A percentile compares a stretch with the other conserved stretches of the same genome.
Evolutionary conservation across 108 stramenopile species (phyloP).

Genomic region (Nitzschia sp.): DNA sequence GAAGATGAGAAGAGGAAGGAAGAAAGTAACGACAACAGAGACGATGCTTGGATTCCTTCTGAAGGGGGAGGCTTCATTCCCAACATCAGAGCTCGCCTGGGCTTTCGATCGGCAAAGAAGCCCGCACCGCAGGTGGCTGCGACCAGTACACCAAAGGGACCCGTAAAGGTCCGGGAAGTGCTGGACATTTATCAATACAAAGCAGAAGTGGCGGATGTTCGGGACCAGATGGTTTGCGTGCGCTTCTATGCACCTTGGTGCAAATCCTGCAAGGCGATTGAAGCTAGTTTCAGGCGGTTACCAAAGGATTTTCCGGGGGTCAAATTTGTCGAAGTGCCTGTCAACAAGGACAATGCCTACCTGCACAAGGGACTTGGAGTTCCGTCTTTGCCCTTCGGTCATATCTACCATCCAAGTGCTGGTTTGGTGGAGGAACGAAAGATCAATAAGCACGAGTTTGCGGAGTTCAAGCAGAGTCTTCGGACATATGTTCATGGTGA

Average conservation of each 20-base stretch:
- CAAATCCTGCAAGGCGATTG: slow-evolving; percentile 66
- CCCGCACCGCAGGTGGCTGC: neutral
- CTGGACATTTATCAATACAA: slow-evolving; percentile 61
- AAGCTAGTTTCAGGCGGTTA: slow-evolving; percentile 51
- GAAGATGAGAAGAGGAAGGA: neutral
- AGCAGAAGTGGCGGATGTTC: slow-evolving; percentile 49
- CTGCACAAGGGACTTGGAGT: slow-evolving; percentile 74
- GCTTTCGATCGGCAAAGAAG: neutral
- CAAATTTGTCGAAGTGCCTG: slow-evolving; percentile 76
- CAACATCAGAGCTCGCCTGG: neutral
- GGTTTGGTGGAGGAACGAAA: slow-evolving; percentile 58
- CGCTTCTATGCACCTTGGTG: slow-evolving; percentile 75
- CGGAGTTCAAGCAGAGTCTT: slow-evolving; percentile 47
- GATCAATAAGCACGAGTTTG: slow-evolving; percentile 57
- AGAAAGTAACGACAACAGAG: neutral
- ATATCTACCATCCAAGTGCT: slow-evolving; percentile 72
- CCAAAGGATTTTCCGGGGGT: slow-evolving; percentile 49
- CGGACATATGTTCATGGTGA: slow-evolving; percentile 51
- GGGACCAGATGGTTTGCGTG: slow-evolving; percentile 47
- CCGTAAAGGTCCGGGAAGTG: slow-evolving; percentile 31
- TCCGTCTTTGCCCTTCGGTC: slow-evolving; percentile 64
- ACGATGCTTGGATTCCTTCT: neutral
- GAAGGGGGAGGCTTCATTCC: neutral
- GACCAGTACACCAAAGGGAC: neutral
- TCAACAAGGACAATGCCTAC: slow-evolving; percentile 64